phyloP scores from a whole-genome alignment of 2,329 filamentous ascomycete species.

The Huntiella bhutanensis region DNA sequence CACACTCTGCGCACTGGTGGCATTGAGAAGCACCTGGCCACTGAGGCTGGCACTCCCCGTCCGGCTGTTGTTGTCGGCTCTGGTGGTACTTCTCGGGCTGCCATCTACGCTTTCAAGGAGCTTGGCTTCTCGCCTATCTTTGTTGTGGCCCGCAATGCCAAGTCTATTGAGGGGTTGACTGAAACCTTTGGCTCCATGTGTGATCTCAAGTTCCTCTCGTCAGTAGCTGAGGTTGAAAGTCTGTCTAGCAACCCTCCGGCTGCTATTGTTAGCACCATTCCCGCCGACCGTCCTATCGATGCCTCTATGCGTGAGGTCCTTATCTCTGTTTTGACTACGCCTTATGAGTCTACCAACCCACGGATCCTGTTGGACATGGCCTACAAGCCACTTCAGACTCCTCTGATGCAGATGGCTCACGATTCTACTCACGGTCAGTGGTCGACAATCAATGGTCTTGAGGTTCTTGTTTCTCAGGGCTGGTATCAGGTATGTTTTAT shows the following conservation, averaged over 20 bases:
- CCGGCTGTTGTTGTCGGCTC: constrained; percentile 73
- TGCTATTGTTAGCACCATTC: constrained; percentile 78
- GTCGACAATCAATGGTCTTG: constrained; percentile 68
- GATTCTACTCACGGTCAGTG: constrained; percentile 42
- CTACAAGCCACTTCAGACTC: constrained; percentile 72
- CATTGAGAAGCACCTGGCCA: constrained; percentile 23
- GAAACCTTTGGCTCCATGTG: constrained; percentile 56
- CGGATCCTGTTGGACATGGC: constrained; percentile 82
- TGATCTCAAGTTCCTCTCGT: constrained; percentile 43
- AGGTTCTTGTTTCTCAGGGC: constrained; percentile 79
- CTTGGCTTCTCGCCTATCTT: constrained; percentile 79
- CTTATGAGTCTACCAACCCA: constrained; percentile 20
- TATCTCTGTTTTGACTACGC: constrained; percentile 16
- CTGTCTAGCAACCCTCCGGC: constrained; percentile 33
- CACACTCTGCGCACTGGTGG: constrained; percentile 55
- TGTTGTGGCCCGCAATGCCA: constrained; percentile 56
- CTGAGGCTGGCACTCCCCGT: constrained; percentile 2
- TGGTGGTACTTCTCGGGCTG: constrained; percentile 80
- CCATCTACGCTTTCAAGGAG: constrained; percentile 68
- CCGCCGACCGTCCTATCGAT: constrained; percentile 72
- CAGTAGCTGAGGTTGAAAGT: constrained; percentile 17
- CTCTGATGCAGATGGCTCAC: constrained; percentile 66
- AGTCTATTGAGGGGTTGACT: constrained; percentile 48
- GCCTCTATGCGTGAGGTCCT: constrained; percentile 42
- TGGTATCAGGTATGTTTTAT: constrained; percentile 49